phyloP scores from a whole-genome alignment of 345 rosid species.

The Clausena lansium region DNA sequence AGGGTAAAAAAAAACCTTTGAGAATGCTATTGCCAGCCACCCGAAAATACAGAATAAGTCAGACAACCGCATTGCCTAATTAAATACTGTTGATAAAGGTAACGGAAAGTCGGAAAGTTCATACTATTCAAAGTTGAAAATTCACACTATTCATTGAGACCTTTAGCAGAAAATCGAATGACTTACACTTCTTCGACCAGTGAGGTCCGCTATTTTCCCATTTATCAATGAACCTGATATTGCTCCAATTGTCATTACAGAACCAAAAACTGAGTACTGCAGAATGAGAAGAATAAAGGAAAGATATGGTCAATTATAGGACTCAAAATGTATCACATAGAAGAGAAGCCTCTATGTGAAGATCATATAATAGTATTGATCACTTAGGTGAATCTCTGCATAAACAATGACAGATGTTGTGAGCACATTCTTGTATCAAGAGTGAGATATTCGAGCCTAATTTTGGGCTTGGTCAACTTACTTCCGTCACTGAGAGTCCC shows the following conservation, averaged over 20 bases:
- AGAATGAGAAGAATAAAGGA: background rate
- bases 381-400: background rate
- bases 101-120: background rate
- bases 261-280: conserved; percentile 45
- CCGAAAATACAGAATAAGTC: conserved; percentile 41
- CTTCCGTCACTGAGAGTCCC: conserved; percentile 52
- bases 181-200: conserved; percentile 41
- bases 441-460: background rate
- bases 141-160: no score
- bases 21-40: conserved; percentile 53
- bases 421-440: no score
- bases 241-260: conserved; percentile 36
- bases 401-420: no score
- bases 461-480: background rate
- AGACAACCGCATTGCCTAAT: conserved; percentile 61
- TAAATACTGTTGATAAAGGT: background rate
- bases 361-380: background rate
- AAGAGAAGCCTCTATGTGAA: background rate
- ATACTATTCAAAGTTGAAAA: background rate
- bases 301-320: background rate
- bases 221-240: conserved; percentile 26
- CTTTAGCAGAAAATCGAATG: background rate
- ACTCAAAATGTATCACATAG: background rate
- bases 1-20: conserved; percentile 29
- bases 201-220: conserved; percentile 35